Evolutionary conservation across 2,329 filamentous ascomycete genomes (phyloP), one percentile per base, ranked within the genome.

Genomic region (Balansia obtecta): DNA sequence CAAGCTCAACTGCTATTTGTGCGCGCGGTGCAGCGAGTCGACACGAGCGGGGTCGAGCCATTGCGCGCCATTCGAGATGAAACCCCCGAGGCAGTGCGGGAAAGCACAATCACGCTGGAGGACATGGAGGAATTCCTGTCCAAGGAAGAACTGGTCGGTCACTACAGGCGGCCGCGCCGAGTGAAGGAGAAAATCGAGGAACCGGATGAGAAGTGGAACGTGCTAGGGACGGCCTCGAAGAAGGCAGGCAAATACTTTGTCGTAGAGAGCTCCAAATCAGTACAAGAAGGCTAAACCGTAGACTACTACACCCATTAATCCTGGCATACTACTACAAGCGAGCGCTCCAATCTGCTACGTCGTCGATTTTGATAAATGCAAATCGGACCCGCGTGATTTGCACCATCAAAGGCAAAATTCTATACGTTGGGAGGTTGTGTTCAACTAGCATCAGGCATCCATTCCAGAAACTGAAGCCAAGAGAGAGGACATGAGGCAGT

Each of bases 1-100:
- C 76, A 83, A 48, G 81, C 85, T 33, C 93, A 98, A 63, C 77
- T 98, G 0, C 84, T 86, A 60, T 98, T 98, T 62, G 89, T 97
- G n/a, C 82, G 80, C 54, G 80, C 88, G 54, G 82, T 97, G 18
- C 90, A 95, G 61, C 71, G 75, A 43, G 83, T 95, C 46, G 78
- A 95, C 64, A 90, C 88, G 0, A 68, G 73, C 0, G 81, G 77
- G 3, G 73, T 96, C 0, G 74, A 81, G 50, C 90, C 93, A 0
- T 68, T 98, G 42, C 75, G 79, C 47, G 83, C 84, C 43, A 84
- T 97, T 51, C 80, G 88, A 49, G 91, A 97, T 63, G 90, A 93
- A 70, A 86, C 86, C 1, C 62, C 68, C 38, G 79, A 81, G 54
- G 74, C 75, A 44, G 80, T 81, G 7, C 63, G 68, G 45, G 80